Percentiles rank a stretch among this genome's conserved stretches.
phyloP scores from a whole-genome alignment of 2,329 filamentous ascomycete genomes.

The Elsinoe ampelina region DNA sequence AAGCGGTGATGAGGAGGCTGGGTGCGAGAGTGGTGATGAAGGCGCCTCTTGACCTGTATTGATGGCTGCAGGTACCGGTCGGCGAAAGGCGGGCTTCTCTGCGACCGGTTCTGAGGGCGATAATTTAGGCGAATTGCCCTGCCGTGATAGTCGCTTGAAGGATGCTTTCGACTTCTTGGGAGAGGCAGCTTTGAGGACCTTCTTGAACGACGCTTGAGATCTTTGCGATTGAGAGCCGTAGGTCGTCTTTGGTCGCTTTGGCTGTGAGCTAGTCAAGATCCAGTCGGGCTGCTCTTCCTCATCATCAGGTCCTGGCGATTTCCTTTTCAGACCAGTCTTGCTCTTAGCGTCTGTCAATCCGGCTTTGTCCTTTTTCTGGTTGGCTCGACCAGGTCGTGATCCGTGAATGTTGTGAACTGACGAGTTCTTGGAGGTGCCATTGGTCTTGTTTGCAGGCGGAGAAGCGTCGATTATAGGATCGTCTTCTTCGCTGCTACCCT shows the following conservation, averaged over 20 bases:
- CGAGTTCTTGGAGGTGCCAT: neutral
- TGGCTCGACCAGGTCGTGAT: neutral
- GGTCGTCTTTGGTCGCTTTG: conserved; percentile 3
- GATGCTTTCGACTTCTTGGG: conserved; percentile 3
- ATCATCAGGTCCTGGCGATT: neutral
- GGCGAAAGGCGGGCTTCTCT: neutral
- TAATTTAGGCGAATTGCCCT: neutral
- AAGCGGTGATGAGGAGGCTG: neutral
- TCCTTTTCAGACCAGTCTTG: conserved; percentile 1
- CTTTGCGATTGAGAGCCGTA: conserved; percentile 10
- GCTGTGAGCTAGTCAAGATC: neutral
- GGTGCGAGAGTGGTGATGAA: neutral
- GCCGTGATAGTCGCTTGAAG: conserved; percentile 1
- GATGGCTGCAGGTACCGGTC: neutral
- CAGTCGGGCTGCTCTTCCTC: conserved; percentile 2
- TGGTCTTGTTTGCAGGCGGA: neutral
- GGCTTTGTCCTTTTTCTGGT: neutral
- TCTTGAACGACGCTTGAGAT: conserved; percentile 1
- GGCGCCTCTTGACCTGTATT: neutral
- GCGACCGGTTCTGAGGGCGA: neutral
- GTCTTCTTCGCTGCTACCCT: neutral
- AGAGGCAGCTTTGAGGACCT: neutral
- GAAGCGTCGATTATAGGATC: neutral
- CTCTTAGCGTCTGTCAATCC: neutral
- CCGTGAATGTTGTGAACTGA: neutral